Evolutionary conservation across 805 yeast genomes (phyloP).

Genomic region (Barnettozyma sucrosica): DNA sequence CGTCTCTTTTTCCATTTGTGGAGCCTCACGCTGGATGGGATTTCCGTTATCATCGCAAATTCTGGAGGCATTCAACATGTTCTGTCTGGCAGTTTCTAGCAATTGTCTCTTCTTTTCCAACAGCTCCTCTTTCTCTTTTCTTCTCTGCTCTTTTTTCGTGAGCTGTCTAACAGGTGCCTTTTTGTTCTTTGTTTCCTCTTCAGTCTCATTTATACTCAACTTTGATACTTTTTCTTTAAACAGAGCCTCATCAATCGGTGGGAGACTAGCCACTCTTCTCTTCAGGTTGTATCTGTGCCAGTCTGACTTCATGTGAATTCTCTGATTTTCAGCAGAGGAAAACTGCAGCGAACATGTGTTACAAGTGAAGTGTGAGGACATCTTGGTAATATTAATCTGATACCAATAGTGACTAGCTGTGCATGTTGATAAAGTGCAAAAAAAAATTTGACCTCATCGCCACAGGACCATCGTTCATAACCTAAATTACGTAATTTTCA

Average conservation of each 20-base stretch:
- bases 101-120: constrained; percentile 36
- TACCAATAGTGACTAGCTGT: neutral
- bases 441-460: constrained; percentile 7
- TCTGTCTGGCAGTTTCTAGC: constrained; percentile 35
- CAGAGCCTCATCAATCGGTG: constrained; percentile 60
- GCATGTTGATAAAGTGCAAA: neutral
- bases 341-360: constrained; percentile 83
- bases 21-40: constrained; percentile 1
- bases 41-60: constrained; percentile 10
- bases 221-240: constrained; percentile 63
- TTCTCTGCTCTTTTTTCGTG: constrained; percentile 37
- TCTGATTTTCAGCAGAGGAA: constrained; percentile 67
- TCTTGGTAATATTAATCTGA: neutral
- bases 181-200: constrained; percentile 18
- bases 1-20: constrained; percentile 6
- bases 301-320: constrained; percentile 92
- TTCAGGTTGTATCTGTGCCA: constrained; percentile 98
- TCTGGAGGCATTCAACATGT: constrained; percentile 28
- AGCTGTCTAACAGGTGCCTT: constrained; percentile 25
- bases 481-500: neutral
- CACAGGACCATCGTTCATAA: neutral
- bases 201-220: constrained; percentile 19
- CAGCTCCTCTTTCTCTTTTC: constrained; percentile 37
- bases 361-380: constrained; percentile 50
- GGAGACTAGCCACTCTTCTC: constrained; percentile 84